A percentile compares a stretch with the other conserved stretches of the same genome.
Evolutionary conservation across 2,329 filamentous ascomycete genomes (phyloP).

Genomic region (Passalora sequoiae): DNA sequence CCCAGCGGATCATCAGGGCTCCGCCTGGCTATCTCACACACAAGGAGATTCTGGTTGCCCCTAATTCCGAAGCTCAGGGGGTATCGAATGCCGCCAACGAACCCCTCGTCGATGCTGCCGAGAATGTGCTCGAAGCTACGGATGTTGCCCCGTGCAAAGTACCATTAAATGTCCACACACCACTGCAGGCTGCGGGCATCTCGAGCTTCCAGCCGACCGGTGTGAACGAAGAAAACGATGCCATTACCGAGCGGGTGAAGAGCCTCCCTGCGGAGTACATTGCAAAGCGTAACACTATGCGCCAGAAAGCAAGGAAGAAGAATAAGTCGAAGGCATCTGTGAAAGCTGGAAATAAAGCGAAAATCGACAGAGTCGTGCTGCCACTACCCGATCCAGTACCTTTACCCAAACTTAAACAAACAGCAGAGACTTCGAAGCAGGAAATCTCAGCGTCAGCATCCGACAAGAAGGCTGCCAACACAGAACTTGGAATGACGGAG

Average conservation of each 20-base stretch:
- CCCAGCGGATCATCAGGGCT: neutral
- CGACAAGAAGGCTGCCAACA: neutral
- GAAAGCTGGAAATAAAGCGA: neutral
- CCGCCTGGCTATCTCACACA: neutral
- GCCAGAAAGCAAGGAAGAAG: constrained; percentile 13
- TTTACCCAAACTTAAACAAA: neutral
- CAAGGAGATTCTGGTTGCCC: neutral
- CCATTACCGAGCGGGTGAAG: constrained; percentile 13
- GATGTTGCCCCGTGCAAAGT: neutral
- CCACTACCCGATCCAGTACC: constrained; percentile 7
- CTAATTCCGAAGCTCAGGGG: neutral
- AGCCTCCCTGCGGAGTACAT: constrained; percentile 3
- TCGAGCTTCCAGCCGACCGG: no score
- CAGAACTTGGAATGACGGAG: no score
- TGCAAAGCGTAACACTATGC: constrained; percentile 15
- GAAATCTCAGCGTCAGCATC: neutral
- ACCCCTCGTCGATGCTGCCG: neutral
- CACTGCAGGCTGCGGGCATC: no score
- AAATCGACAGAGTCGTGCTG: constrained; percentile 2
- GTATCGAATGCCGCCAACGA: neutral
- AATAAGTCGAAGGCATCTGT: constrained; percentile 6
- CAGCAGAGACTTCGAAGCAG: neutral
- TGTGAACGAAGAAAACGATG: constrained; percentile 4
- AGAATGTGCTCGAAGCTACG: neutral
- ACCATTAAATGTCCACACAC: neutral